These are phyloP conservation scores for Herpetomonas tarakana DNA, from an alignment of 208 protist species.

Conservation along the genomic window DNA sequence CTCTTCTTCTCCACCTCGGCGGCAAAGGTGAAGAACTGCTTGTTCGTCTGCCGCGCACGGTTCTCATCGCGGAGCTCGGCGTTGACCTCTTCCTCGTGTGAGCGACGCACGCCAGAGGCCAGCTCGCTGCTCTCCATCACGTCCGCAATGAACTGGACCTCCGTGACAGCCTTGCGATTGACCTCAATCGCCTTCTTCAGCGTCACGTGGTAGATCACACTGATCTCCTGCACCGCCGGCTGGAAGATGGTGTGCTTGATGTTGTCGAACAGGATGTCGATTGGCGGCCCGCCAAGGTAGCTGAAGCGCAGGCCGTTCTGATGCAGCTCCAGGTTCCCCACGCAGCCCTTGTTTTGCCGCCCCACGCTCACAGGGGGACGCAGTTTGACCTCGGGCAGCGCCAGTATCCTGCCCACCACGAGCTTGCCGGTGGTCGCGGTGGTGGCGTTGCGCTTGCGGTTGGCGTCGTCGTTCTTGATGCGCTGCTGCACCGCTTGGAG, in stretches of 20 bases:
- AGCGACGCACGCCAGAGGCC: conserved; percentile 43
- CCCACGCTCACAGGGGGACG: conserved; percentile 80
- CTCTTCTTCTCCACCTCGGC: conserved; percentile 62
- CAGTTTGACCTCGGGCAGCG: conserved; percentile 88
- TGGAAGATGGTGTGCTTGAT: conserved; percentile 98
- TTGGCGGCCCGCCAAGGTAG: conserved; percentile 60
- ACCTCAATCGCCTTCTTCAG: conserved; percentile 96
- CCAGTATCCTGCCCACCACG: conserved; percentile 34
- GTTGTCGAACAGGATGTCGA: conserved; percentile 96
- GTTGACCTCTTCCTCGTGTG: conserved; percentile 73
- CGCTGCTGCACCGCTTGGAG: conserved; percentile 66
- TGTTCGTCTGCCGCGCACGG: conserved; percentile 76
- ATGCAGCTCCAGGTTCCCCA: conserved; percentile 94
- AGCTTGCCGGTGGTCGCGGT: conserved; percentile 47
- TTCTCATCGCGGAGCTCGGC: conserved; percentile 73
- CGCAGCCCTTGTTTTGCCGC: conserved; percentile 73
- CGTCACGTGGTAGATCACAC: conserved; percentile 96
- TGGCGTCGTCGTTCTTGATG: conserved; percentile 77
- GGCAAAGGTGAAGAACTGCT: conserved; percentile 82
- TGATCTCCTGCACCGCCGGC: conserved; percentile 87
- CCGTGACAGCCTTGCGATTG: conserved; percentile 93
- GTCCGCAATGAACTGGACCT: conserved; percentile 97
- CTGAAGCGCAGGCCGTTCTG: conserved; percentile 95
- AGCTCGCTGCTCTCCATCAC: conserved; percentile 92
- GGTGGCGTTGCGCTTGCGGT: conserved; percentile 41